These are phyloP conservation scores for Ogataea zsoltii DNA, from an alignment of 805 yeast genomes.

Conservation along the genomic window DNA sequence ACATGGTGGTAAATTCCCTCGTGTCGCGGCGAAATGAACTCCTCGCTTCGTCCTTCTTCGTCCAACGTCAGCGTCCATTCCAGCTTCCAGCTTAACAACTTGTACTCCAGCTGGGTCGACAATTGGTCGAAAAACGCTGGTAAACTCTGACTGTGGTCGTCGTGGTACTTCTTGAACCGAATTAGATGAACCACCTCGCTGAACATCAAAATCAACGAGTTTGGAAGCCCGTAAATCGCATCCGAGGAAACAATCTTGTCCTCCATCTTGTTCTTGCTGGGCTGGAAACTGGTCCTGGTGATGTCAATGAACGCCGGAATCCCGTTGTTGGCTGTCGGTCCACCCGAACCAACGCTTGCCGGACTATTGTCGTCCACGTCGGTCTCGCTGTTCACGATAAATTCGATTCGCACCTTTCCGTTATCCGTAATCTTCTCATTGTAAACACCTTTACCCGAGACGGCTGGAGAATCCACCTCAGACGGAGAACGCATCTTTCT, in stretches of 20 bases:
- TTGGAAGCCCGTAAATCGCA: slow-evolving; percentile 82
- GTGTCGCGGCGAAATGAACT: slow-evolving; percentile 54
- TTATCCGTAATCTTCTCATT: slow-evolving; percentile 44
- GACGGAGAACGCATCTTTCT: neutral
- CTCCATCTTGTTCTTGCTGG: slow-evolving; percentile 44
- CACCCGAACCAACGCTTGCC: neutral
- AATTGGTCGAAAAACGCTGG: slow-evolving; percentile 37
- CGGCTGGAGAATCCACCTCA: slow-evolving; percentile 5
- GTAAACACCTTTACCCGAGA: slow-evolving; percentile 34
- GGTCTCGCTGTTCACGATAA: slow-evolving; percentile 36
- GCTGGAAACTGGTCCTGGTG: slow-evolving; percentile 41
- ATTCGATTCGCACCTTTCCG: slow-evolving; percentile 51
- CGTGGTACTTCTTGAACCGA: slow-evolving; percentile 58
- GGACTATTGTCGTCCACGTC: slow-evolving; percentile 10
- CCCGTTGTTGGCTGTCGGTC: slow-evolving; percentile 11
- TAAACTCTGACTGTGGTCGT: slow-evolving; percentile 34
- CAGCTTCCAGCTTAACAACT: slow-evolving; percentile 63
- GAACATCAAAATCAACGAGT: slow-evolving; percentile 70
- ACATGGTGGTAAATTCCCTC: slow-evolving; percentile 80
- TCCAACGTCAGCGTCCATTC: slow-evolving; percentile 63
- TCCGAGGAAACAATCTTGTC: slow-evolving; percentile 70
- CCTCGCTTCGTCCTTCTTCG: slow-evolving; percentile 27
- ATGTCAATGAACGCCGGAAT: slow-evolving; percentile 45
- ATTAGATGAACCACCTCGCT: slow-evolving; percentile 69
- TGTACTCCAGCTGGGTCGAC: slow-evolving; percentile 45